phyloP scores from a whole-genome alignment of 2,329 filamentous ascomycete genomes.

The Beauveria caledonica region DNA sequence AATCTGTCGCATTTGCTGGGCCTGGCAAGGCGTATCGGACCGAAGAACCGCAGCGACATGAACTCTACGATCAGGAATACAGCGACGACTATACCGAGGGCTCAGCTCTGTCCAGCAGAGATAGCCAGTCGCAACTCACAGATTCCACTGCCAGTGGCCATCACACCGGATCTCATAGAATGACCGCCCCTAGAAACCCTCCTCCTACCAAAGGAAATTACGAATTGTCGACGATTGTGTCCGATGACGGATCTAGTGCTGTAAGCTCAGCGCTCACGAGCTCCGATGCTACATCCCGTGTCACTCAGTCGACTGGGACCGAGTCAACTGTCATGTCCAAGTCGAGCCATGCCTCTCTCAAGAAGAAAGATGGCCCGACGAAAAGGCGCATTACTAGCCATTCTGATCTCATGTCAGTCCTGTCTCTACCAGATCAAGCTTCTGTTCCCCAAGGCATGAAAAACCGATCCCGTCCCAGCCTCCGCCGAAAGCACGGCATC shows the following conservation, averaged over 20 bases:
- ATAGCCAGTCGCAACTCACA: slow-evolving; percentile 11
- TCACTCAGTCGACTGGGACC: slow-evolving; percentile 42
- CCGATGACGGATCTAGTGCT: slow-evolving; percentile 39
- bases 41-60: slow-evolving; percentile 32
- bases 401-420: slow-evolving; percentile 85
- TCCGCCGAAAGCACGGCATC: slow-evolving; percentile 63
- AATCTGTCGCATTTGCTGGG: slow-evolving; percentile 42
- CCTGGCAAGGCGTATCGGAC: slow-evolving; percentile 41
- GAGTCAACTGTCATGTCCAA: slow-evolving; percentile 43
- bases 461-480: slow-evolving; percentile 69
- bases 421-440: slow-evolving; percentile 61
- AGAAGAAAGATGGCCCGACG: slow-evolving; percentile 36
- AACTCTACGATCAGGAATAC: slow-evolving; percentile 18
- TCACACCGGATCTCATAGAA: slow-evolving; percentile 15
- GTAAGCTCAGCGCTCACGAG: slow-evolving; percentile 19
- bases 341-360: slow-evolving; percentile 36
- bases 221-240: slow-evolving; percentile 50
- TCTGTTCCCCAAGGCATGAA: slow-evolving; percentile 50
- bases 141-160: neutral
- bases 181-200: slow-evolving; percentile 27
- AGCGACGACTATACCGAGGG: slow-evolving; percentile 18
- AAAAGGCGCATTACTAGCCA: slow-evolving; percentile 81
- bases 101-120: slow-evolving; percentile 14
- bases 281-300: slow-evolving; percentile 43
- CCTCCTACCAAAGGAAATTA: slow-evolving; percentile 48